Percentiles rank a stretch among this genome's conserved stretches.
phyloP scores from a whole-genome alignment of 2,329 filamentous ascomycete species.

The Cadophora sp. region DNA sequence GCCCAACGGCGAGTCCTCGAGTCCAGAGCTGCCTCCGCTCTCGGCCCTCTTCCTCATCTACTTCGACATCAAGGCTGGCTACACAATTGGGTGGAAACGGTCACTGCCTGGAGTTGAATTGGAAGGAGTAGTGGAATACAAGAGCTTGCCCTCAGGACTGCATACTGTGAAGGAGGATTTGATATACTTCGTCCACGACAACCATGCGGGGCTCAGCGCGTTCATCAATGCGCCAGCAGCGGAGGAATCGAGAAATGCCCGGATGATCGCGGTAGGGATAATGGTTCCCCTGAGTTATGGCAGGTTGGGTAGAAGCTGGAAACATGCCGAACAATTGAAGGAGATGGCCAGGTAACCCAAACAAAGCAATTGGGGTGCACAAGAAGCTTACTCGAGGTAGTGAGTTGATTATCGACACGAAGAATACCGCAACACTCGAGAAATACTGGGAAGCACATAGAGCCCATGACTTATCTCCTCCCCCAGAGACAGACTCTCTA shows the following conservation, averaged over 20 bases:
- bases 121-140: slow-evolving; percentile 92
- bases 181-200: slow-evolving; percentile 89
- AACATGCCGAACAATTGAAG: slow-evolving; percentile 79
- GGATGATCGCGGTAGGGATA: slow-evolving; percentile 91
- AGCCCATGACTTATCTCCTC: slow-evolving; percentile 40
- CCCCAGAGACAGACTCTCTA: slow-evolving; percentile 39
- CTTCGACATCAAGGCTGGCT: slow-evolving; percentile 92
- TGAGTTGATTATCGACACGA: slow-evolving; percentile 68
- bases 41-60: slow-evolving; percentile 87
- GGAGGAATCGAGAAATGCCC: slow-evolving; percentile 81
- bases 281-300: slow-evolving; percentile 87
- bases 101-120: slow-evolving; percentile 73
- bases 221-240: slow-evolving; percentile 86
- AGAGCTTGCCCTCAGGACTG: slow-evolving; percentile 90
- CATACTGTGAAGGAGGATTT: slow-evolving; percentile 89
- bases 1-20: slow-evolving; percentile 31
- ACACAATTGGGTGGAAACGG: slow-evolving; percentile 88
- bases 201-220: slow-evolving; percentile 86
- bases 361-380: not conserved
- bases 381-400: slow-evolving; percentile 44
- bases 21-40: slow-evolving; percentile 63
- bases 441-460: slow-evolving; percentile 79
- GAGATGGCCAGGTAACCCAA: slow-evolving; percentile 69
- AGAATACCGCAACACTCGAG: slow-evolving; percentile 69
- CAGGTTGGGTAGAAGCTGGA: slow-evolving; percentile 86